These are phyloP conservation scores for Golubevia pallescens DNA, from an alignment of 1,284 basidiomycete genomes.

Conservation along the genomic window DNA sequence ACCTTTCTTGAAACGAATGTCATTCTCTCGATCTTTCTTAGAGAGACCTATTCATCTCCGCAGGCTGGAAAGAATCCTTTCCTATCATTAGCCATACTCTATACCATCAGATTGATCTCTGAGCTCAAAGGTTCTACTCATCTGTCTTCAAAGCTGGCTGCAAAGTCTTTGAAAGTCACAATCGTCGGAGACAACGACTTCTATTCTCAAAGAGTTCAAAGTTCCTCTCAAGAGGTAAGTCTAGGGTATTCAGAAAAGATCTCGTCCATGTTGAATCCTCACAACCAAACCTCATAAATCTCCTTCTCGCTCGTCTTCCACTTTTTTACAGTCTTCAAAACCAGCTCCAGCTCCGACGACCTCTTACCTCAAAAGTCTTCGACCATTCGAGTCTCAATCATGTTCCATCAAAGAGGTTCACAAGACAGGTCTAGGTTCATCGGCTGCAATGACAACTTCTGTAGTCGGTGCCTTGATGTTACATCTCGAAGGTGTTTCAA, in stretches of 20 bases:
- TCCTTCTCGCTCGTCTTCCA: conserved; percentile 68
- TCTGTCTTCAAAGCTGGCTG: conserved; percentile 9
- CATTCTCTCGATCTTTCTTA: background rate
- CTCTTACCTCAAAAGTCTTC: conserved; percentile 69
- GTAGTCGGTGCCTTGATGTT: conserved; percentile 84
- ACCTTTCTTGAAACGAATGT: conserved; percentile 13
- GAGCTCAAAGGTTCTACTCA: conserved; percentile 64
- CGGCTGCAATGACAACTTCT: conserved; percentile 94
- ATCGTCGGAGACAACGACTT: conserved; percentile 96
- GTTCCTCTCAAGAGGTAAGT: conserved; percentile 31
- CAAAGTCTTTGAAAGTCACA: conserved; percentile 73
- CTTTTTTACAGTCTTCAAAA: conserved; percentile 67
- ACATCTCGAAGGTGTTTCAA: conserved; percentile 74
- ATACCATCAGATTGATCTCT: conserved; percentile 72
- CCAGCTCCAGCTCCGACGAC: background rate
- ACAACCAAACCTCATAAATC: background rate
- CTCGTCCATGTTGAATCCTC: too few species aligned
- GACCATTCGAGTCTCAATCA: too few species aligned
- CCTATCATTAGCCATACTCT: conserved; percentile 82
- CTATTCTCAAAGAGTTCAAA: conserved; percentile 86
- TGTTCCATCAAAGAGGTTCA: conserved; percentile 75
- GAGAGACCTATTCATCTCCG: conserved; percentile 9
- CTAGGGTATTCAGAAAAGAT: too few species aligned
- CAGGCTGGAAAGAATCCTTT: conserved; percentile 78
- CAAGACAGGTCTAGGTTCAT: conserved; percentile 97